A percentile compares a stretch with the other conserved stretches of the same genome.
Evolutionary conservation across 2,329 filamentous ascomycete species (phyloP).

Genomic region (Phaeosphaeria sp.): DNA sequence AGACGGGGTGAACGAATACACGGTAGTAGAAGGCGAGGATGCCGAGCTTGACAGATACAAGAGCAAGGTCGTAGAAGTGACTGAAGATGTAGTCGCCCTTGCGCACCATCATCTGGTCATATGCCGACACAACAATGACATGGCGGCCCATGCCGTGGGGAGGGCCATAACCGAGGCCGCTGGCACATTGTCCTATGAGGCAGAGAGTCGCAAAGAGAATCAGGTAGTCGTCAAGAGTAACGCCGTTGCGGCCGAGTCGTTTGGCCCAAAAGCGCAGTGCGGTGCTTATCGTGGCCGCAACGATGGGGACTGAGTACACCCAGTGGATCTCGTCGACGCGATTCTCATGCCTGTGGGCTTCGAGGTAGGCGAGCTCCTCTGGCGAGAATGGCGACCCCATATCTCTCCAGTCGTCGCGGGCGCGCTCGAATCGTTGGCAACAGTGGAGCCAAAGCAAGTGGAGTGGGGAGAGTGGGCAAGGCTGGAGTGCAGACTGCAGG

Average conservation of each 20-base stretch:
- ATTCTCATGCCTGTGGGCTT: constrained; percentile 35
- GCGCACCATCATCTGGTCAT: constrained; percentile 40
- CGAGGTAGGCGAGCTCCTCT: constrained; percentile 35
- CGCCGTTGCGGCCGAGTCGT: constrained; percentile 36
- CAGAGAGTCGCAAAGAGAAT: constrained; percentile 40
- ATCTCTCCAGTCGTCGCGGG: constrained; percentile 5
- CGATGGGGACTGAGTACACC: constrained; percentile 41
- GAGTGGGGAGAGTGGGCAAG: constrained; percentile 7
- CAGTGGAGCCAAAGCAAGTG: constrained; percentile 2
- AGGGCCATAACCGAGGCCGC: constrained; percentile 37
- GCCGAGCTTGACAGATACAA: constrained; percentile 39
- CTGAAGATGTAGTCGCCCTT: constrained; percentile 45
- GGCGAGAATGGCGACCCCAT: constrained; percentile 37
- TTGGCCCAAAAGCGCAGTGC: constrained; percentile 39
- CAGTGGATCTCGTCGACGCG: constrained; percentile 38
- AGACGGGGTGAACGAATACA: constrained; percentile 38
- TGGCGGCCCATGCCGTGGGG: constrained; percentile 43
- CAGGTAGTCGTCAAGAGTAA: constrained; percentile 42
- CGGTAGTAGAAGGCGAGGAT: constrained; percentile 45
- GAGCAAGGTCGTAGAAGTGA: constrained; percentile 43
- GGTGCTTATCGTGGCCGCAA: constrained; percentile 32
- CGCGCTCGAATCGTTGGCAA: constrained; percentile 3
- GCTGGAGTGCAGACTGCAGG: constrained; percentile 12
- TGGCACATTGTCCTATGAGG: constrained; percentile 37
- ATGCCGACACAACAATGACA: constrained; percentile 33